Percentiles rank a stretch among this genome's conserved stretches.
These are phyloP conservation scores for Musa balbisiana DNA, from an alignment of 202 grass and related monocot genomes.

Conservation along the genomic window DNA sequence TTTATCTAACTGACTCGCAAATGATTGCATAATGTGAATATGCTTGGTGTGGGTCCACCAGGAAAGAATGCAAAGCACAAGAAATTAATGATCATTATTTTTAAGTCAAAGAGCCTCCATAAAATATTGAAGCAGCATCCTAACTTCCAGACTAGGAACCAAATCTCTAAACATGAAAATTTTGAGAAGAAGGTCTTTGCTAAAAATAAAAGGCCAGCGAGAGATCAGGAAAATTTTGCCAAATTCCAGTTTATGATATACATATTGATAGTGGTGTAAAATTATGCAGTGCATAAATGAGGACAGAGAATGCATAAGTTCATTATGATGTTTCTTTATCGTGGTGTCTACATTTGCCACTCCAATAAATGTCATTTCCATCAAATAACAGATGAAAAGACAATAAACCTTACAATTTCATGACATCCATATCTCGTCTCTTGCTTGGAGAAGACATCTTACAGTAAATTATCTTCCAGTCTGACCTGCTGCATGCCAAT, in stretches of 20 bases:
- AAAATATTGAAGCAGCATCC: background rate
- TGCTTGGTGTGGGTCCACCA: background rate
- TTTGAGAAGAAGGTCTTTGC: background rate
- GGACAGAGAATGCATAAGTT: background rate
- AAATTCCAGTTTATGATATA: background rate
- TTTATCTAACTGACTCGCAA: background rate
- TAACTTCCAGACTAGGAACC: no score
- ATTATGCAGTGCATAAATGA: background rate
- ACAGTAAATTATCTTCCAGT: background rate
- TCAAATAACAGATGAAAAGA: background rate
- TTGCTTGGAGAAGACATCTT: constrained; percentile 18
- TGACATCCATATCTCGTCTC: constrained; percentile 21
- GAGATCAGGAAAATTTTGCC: background rate
- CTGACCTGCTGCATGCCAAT: background rate
- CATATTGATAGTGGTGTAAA: background rate
- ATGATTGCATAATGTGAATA: background rate
- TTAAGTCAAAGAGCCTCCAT: background rate
- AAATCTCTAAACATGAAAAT: no score
- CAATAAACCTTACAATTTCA: constrained; percentile 8
- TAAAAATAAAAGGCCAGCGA: background rate
- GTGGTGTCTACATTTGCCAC: background rate
- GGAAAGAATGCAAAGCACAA: background rate
- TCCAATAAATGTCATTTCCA: background rate
- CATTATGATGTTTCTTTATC: background rate
- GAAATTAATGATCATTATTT: background rate